These are phyloP conservation scores for Pichia sorboxylosa DNA, from an alignment of 1,139 yeast species.

Conservation along the genomic window DNA sequence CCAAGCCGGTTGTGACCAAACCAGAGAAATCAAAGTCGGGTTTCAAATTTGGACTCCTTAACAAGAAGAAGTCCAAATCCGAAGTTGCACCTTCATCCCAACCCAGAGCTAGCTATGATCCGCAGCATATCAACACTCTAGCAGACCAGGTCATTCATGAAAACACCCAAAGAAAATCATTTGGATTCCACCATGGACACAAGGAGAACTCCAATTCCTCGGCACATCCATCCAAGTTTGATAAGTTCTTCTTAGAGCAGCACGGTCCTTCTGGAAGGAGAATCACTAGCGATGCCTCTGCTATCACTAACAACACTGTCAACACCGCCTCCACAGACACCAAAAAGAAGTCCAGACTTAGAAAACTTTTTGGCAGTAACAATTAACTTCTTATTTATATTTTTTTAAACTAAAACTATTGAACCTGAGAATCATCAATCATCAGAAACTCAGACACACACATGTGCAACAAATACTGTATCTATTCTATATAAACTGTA, in stretches of 20 bases:
- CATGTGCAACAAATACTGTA: too few relatives aligned
- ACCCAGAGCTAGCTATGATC: not conserved
- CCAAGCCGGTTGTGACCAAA: not conserved
- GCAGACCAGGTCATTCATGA: not conserved
- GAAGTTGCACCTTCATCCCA: not conserved
- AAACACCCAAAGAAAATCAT: not conserved
- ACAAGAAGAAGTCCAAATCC: constrained; percentile 1
- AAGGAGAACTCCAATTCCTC: too few relatives aligned
- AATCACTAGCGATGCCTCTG: constrained; percentile 11
- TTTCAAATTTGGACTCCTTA: constrained; percentile 5
- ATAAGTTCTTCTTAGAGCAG: constrained; percentile 18
- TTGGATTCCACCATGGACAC: too few relatives aligned
- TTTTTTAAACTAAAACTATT: too few relatives aligned
- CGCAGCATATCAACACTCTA: too few relatives aligned
- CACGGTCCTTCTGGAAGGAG: constrained; percentile 11
- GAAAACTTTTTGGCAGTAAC: not conserved
- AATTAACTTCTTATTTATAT: too few relatives aligned
- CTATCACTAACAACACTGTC: not conserved
- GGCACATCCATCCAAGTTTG: constrained; percentile 13
- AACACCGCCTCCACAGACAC: constrained; percentile 20
- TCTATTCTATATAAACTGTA: too few relatives aligned
- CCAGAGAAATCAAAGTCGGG: constrained; percentile 2
- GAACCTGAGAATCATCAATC: too few relatives aligned
- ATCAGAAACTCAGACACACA: too few relatives aligned
- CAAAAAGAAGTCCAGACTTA: constrained; percentile 29